These are phyloP conservation scores for Fusarium pseudograminearum DNA, from an alignment of 2,329 filamentous ascomycete genomes.

Conservation along the genomic window DNA sequence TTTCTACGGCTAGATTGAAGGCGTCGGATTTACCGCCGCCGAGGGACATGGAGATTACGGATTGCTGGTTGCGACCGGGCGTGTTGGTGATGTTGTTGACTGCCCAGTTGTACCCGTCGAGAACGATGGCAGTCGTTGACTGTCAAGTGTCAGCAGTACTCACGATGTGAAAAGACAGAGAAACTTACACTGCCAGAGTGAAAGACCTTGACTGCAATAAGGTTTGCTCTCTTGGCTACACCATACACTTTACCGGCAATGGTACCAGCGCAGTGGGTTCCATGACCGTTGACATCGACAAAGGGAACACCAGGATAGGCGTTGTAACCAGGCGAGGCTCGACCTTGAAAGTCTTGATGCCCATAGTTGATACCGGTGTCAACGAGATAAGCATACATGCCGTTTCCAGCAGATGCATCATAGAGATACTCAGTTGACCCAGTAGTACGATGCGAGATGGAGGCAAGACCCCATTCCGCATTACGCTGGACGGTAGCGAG, in stretches of 20 bases:
- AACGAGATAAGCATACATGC: constrained; percentile 64
- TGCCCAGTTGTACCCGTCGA: constrained; percentile 55
- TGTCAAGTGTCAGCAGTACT: constrained; percentile 13
- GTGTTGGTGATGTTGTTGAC: constrained; percentile 56
- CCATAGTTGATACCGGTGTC: constrained; percentile 65
- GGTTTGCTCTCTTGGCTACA: constrained; percentile 58
- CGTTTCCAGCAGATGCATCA: constrained; percentile 56
- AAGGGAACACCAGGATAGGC: constrained; percentile 51
- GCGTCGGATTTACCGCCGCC: constrained; percentile 60
- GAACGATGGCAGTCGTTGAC: constrained; percentile 45
- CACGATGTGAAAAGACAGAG: fast-evolving
- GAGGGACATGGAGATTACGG: constrained; percentile 68
- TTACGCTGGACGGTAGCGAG: constrained; percentile 48
- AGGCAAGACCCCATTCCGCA: constrained; percentile 60
- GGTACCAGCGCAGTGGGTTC: constrained; percentile 62
- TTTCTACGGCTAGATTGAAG: constrained; percentile 63
- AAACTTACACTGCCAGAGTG: constrained; percentile 39
- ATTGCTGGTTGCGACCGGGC: constrained; percentile 54
- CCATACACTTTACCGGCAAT: constrained; percentile 60
- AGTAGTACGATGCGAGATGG: constrained; percentile 57
- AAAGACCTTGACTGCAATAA: constrained; percentile 63
- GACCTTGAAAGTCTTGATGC: constrained; percentile 60
- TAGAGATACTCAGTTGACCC: constrained; percentile 56
- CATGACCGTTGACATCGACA: constrained; percentile 58
- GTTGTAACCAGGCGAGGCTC: constrained; percentile 56